Evolutionary conservation across 345 rosid genomes (phyloP).

Genomic region (Clarkia xantiana): DNA sequence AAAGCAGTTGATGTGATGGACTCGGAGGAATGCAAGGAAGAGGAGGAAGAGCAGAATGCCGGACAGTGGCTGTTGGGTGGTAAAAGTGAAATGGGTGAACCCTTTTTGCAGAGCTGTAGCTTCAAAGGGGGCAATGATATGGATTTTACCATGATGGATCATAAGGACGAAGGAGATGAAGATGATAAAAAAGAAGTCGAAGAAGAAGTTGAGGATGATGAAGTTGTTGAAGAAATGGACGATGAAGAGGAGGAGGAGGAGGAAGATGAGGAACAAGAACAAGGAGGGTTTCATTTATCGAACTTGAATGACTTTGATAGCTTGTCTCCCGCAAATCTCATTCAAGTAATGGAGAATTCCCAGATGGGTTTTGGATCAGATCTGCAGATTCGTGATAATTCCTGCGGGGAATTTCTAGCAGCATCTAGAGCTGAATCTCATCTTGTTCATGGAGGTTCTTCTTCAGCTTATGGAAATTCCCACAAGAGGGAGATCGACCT

Average conservation of each 20-base stretch:
- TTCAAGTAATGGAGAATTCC: slow-evolving; percentile 44
- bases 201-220: slow-evolving; percentile 16
- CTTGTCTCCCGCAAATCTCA: slow-evolving; percentile 37
- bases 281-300: slow-evolving; percentile 28
- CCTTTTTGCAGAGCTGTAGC: slow-evolving; percentile 34
- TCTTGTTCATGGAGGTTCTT: slow-evolving; percentile 31
- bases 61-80: slow-evolving; percentile 31
- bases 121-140: slow-evolving; percentile 11
- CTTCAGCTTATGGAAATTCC: slow-evolving; percentile 28
- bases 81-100: slow-evolving; percentile 20
- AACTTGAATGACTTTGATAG: slow-evolving; percentile 32
- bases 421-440: slow-evolving; percentile 38
- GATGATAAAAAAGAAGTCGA: slow-evolving; percentile 17
- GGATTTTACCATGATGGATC: slow-evolving; percentile 7
- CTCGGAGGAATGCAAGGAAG: slow-evolving; percentile 30
- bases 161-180: slow-evolving; percentile 13
- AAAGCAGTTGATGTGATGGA: slow-evolving; percentile 20
- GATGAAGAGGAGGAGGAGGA: slow-evolving; percentile 17
- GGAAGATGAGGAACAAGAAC: slow-evolving; percentile 11
- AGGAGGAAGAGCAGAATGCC: slow-evolving; percentile 12
- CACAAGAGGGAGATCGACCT: slow-evolving; percentile 54
- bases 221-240: slow-evolving; percentile 13
- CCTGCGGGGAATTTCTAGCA: slow-evolving; percentile 45
- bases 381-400: slow-evolving; percentile 30
- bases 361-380: slow-evolving; percentile 40